Evolutionary conservation across 352 stramenopile genomes (phyloP), one percentile per base, ranked within the genome.

Genomic region (Blastocystis sp.): DNA sequence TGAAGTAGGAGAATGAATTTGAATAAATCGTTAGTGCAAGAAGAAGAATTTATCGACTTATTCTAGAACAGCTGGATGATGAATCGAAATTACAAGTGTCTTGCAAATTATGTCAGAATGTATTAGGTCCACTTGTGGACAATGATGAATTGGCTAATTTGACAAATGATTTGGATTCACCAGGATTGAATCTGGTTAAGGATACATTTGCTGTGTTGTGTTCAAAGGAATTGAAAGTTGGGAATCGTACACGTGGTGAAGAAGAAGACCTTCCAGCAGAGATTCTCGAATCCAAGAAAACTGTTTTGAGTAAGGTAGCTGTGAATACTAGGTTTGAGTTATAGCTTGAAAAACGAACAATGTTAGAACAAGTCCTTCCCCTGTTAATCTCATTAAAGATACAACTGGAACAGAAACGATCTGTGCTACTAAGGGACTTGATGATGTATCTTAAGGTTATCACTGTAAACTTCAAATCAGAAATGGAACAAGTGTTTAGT

Each of bases 401-500:
- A 0, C 59, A 87, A 39, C 24, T 87, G 24, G 77, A 87, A 32
- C 37, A 74, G 39, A 74, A 87, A 42, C 43, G 49, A 5, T 61
- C 35, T 35, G 42, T 78, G 35, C 56, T 87, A 32, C 57, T 87
- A 29, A 21, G 46, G 21, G 77, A 87, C 63, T 29, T 87, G 56
- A 87, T 87, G 77, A 24, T 77, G 27, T 87, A 87, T 77, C 24
- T 87, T 9, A 87, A 87, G 49, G 65, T 87, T 32, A 74, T 87
- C 46, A 78, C 49, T 32, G 77, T 74, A 0, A 87, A 78, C 49
- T 87, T 78, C 29, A 87, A 87, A 57, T n/a, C 24, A 16, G 77
- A 87, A 24, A 83, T 83, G 71, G 71, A 83, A 1, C 49, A 61
- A 24, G 54, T 83, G 35, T 66, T 83, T 24, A 59, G 21, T 37